phyloP scores from a whole-genome alignment of 2,329 filamentous ascomycete genomes.

The Alternaria brassicicola region DNA sequence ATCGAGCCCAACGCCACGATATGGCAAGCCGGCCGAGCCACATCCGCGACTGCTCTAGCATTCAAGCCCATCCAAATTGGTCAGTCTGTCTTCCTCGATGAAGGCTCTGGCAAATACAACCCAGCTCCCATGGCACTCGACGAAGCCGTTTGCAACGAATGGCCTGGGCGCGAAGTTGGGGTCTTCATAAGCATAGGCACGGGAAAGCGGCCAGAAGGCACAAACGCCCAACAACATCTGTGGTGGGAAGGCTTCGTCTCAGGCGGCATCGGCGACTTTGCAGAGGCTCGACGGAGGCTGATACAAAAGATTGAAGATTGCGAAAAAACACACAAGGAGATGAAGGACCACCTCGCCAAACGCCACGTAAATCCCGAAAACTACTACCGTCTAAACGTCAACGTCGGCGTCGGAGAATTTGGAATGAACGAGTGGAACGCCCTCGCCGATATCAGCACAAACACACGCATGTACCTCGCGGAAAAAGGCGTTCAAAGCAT shows the following conservation, averaged over 20 bases:
- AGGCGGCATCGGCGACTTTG: slow-evolving; percentile 78
- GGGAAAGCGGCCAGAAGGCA: slow-evolving; percentile 78
- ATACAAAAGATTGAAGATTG: slow-evolving; percentile 95
- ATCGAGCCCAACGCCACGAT: slow-evolving; percentile 94
- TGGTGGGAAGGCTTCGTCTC: slow-evolving; percentile 91
- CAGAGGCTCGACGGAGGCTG: slow-evolving; percentile 82
- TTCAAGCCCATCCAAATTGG: slow-evolving; percentile 97
- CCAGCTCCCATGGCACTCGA: slow-evolving; percentile 84
- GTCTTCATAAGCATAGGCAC: slow-evolving; percentile 96
- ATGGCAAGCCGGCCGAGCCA: slow-evolving; percentile 97
- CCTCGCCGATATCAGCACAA: slow-evolving; percentile 92
- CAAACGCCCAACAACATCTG: slow-evolving; percentile 69
- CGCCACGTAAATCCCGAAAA: slow-evolving; percentile 84
- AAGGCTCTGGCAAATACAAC: slow-evolving; percentile 90
- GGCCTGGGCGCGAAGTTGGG: slow-evolving; percentile 90
- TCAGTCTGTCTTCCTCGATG: slow-evolving; percentile 91
- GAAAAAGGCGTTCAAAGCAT: slow-evolving; percentile 76
- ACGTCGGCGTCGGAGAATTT: slow-evolving; percentile 94
- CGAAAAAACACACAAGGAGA: slow-evolving; percentile 85
- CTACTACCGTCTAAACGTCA: slow-evolving; percentile 96
- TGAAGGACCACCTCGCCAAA: slow-evolving; percentile 79
- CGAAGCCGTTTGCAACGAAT: slow-evolving; percentile 90
- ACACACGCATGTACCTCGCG: slow-evolving; percentile 81
- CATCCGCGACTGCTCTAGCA: slow-evolving; percentile 84
- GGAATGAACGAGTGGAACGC: slow-evolving; percentile 99